These are phyloP conservation scores for Cupressus sempervirens DNA, from an alignment of 75 land plant genomes.

Conservation along the genomic window DNA sequence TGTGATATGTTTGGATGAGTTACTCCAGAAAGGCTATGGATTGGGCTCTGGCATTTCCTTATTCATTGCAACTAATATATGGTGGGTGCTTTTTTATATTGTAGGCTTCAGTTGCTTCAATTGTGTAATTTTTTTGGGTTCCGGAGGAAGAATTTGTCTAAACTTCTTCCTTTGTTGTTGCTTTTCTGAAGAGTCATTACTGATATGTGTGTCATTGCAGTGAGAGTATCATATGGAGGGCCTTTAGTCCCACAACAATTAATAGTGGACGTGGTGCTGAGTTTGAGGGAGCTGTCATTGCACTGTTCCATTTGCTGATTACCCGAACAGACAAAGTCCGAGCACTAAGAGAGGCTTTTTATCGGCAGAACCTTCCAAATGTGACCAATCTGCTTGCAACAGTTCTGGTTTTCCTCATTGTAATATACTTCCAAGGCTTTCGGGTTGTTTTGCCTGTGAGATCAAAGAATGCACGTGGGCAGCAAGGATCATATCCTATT, in stretches of 20 bases:
- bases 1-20: slow-evolving; percentile 82
- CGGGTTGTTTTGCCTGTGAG: slow-evolving; percentile 74
- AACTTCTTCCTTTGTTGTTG: neutral
- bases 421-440: slow-evolving; percentile 80
- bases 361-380: slow-evolving; percentile 71
- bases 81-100: slow-evolving; percentile 34
- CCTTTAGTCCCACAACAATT: slow-evolving; percentile 71
- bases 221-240: slow-evolving; percentile 74
- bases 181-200: neutral
- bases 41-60: slow-evolving; percentile 87
- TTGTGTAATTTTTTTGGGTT: neutral
- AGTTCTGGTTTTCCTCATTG: slow-evolving; percentile 64
- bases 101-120: neutral
- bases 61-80: slow-evolving; percentile 89
- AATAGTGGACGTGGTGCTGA: slow-evolving; percentile 74
- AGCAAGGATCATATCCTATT: slow-evolving; percentile 76
- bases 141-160: neutral
- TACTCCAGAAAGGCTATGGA: slow-evolving; percentile 92
- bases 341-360: slow-evolving; percentile 65
- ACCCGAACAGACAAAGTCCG: slow-evolving; percentile 66
- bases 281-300: slow-evolving; percentile 73
- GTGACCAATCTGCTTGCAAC: slow-evolving; percentile 69
- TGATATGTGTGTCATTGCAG: slow-evolving; percentile 24
- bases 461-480: slow-evolving; percentile 73
- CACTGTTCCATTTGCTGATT: slow-evolving; percentile 59